Evolutionary conservation across 805 yeast species (phyloP), one percentile per base, ranked within the genome.

Genomic region (Hermanozyma aechmeae): DNA sequence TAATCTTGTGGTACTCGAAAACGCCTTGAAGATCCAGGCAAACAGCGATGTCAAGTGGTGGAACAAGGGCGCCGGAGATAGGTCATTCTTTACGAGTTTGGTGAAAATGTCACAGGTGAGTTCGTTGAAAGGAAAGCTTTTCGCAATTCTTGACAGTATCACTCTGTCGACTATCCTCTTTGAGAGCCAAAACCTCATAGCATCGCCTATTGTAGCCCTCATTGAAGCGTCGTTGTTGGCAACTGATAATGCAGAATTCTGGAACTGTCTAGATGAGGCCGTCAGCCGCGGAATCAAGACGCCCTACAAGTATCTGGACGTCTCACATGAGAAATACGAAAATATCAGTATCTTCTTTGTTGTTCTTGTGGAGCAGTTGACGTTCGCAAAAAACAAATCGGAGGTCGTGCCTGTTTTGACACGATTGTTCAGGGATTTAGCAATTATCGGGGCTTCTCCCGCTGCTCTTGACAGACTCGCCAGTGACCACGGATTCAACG

Each of bases 251-350:
- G 35, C 27, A 1, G 56, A 58, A 22, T 46, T 85, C 3, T 79
- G 84, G 79, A 58, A 57, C 8, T 50, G 84, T 17, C 38, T 89
- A 5, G 95, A 89, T 46, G 92, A 87, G 49, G 59, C 84, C 0
- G 65, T 85, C 17, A 63, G 84, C 1, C 68, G 96, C 37, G 66
- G 78, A 36, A 68, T 79, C 21, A 68, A 72, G 37, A 55, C 85
- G 0, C 96, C 97, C 0, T 92, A 80, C 56, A 85, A 82, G 46
- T 89, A 86, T 42, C 68, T 84, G 30, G 96, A 89, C 46, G 33
- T 48, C 13, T 50, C 61, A 3, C 61, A 56, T 31, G 22, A 40
- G 8, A 36, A 38, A n/a, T 58, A 48, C 27, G 29, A 40, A 5
- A 57, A 55, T 31, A 30, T 49, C 9, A 54, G 63, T 38, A 40